Evolutionary conservation across 768 basidiomycete species (phyloP).

Genomic region (Kondoa subrosea): DNA sequence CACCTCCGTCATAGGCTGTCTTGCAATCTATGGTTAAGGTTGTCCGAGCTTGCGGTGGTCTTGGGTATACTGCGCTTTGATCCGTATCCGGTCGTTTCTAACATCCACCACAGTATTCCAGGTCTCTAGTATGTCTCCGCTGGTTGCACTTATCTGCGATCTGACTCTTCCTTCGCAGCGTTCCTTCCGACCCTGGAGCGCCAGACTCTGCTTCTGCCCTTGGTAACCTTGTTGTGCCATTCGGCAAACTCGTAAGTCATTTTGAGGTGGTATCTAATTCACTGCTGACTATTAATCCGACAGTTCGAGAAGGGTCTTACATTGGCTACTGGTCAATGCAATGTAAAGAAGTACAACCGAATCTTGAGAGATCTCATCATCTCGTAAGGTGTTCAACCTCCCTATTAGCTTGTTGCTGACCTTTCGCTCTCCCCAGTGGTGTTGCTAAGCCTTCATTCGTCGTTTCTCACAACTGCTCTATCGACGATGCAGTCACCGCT

Average conservation of each 20-base stretch:
- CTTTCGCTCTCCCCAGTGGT: neutral
- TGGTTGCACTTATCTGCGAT: no score
- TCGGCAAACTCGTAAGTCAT: neutral
- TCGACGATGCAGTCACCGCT: slow-evolving; percentile 40
- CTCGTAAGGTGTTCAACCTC: slow-evolving; percentile 41
- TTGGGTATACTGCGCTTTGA: slow-evolving; percentile 41
- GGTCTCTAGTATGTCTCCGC: no score
- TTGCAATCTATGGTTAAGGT: slow-evolving; percentile 42
- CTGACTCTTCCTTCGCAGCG: no score
- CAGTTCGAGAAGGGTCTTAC: slow-evolving; percentile 45
- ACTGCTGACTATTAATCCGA: slow-evolving; percentile 41
- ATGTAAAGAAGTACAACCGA: slow-evolving; percentile 36
- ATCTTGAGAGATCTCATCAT: slow-evolving; percentile 45
- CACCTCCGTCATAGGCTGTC: slow-evolving; percentile 26
- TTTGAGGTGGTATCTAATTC: slow-evolving; percentile 38
- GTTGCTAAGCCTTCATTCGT: neutral
- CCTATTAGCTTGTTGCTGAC: slow-evolving; percentile 36
- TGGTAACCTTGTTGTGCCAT: neutral
- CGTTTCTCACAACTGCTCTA: slow-evolving; percentile 36
- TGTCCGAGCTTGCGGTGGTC: slow-evolving; percentile 42
- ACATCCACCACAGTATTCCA: no score
- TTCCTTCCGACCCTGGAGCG: slow-evolving; percentile 45
- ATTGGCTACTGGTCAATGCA: slow-evolving; percentile 42
- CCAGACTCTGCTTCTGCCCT: slow-evolving; percentile 40
- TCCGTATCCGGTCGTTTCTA: no score